Evolutionary conservation across 2,329 filamentous ascomycete species (phyloP).

Genomic region (Allantophomopsis lycopodina): DNA sequence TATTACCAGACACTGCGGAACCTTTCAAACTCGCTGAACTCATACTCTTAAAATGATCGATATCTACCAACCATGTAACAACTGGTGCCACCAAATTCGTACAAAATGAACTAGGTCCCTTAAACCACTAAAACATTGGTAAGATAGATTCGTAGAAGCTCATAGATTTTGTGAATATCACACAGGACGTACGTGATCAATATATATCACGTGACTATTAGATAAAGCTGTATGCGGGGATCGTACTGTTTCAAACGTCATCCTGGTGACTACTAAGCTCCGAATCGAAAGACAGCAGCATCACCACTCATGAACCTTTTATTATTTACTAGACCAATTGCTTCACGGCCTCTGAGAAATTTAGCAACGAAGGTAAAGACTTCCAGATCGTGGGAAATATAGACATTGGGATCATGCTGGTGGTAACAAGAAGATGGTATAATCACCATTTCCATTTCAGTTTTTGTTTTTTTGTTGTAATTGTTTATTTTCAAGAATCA

Average conservation of each 20-base stretch:
- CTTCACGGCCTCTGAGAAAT: constrained; percentile 4
- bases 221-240: background rate
- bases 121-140: too few species aligned
- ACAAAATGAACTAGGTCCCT: too few species aligned
- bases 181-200: too few species aligned
- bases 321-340: constrained; percentile 6
- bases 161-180: too few species aligned
- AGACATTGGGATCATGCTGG: constrained; percentile 94
- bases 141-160: too few species aligned
- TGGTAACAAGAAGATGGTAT: constrained; percentile 72
- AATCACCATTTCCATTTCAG: background rate
- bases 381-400: background rate
- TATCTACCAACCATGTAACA: too few species aligned
- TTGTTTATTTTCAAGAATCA: too few species aligned
- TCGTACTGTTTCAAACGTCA: background rate
- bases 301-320: constrained; percentile 8
- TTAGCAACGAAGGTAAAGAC: constrained; percentile 6
- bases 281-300: background rate
- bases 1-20: too few species aligned
- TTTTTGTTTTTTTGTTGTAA: too few species aligned
- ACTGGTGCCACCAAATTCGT: too few species aligned
- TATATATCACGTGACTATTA: background rate
- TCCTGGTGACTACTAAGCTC: background rate
- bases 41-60: too few species aligned
- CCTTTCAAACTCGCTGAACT: too few species aligned